phyloP scores from a whole-genome alignment of 768 basidiomycete genomes.

The Tricholoma flavovirens region DNA sequence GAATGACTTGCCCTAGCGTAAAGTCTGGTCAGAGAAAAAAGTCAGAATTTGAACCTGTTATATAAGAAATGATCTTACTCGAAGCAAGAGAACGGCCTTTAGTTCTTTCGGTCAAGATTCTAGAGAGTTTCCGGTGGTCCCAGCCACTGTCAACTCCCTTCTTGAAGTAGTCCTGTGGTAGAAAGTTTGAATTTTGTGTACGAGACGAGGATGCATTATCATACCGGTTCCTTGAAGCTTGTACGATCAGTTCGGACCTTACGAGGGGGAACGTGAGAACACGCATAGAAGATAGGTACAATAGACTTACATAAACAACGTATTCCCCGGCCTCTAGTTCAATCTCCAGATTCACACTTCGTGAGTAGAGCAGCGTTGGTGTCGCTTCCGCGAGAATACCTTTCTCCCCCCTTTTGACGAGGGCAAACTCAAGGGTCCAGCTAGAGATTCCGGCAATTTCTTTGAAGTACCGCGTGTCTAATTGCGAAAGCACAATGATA shows the following conservation, averaged over 20 bases:
- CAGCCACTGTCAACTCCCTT: slow-evolving; percentile 26
- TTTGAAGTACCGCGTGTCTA: slow-evolving; percentile 44
- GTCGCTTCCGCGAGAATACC: slow-evolving; percentile 32
- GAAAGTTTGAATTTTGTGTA: background rate
- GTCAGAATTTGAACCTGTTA: background rate
- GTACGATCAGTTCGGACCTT: slow-evolving; percentile 31
- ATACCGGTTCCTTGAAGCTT: slow-evolving; percentile 17
- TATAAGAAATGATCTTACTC: slow-evolving; percentile 27
- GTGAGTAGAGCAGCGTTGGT: slow-evolving; percentile 29
- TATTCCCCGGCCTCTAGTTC: slow-evolving; percentile 39
- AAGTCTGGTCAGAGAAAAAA: slow-evolving; percentile 20
- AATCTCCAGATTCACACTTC: slow-evolving; percentile 39
- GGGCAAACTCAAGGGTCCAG: slow-evolving; percentile 46
- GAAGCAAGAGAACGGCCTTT: slow-evolving; percentile 41
- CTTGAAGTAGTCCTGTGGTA: slow-evolving; percentile 18
- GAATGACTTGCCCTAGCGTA: slow-evolving; percentile 25
- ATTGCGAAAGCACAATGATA: slow-evolving; percentile 48
- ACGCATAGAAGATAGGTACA: background rate
- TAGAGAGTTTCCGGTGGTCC: slow-evolving; percentile 34
- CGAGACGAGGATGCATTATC: background rate
- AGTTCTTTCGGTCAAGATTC: slow-evolving; percentile 37
- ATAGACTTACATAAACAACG: slow-evolving; percentile 34
- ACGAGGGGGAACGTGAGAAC: background rate
- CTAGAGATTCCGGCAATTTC: slow-evolving; percentile 37
- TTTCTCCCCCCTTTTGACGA: slow-evolving; percentile 42